A percentile compares a stretch with the other conserved stretches of the same genome.
Evolutionary conservation across 192 early-diverging fungal genomes (phyloP).

Genomic region (Backusella morwellensis): DNA sequence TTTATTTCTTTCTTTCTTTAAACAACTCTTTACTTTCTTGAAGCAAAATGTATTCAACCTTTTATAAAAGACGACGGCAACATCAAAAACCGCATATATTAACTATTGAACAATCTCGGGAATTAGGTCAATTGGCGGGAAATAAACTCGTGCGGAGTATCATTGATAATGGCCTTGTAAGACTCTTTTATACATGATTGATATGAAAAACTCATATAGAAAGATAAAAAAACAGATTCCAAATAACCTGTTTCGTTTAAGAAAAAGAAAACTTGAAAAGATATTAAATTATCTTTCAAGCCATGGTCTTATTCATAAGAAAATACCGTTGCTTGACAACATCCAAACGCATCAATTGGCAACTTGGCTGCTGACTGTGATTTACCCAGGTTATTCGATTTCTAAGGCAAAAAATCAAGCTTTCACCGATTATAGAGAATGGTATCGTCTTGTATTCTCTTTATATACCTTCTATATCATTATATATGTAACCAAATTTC

Average conservation of each 20-base stretch:
- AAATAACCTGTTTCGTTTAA: slow-evolving; percentile 5
- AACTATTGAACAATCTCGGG: slow-evolving; percentile 13
- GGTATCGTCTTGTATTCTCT: not conserved
- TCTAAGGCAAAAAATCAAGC: slow-evolving; percentile 11
- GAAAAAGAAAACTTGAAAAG: slow-evolving; percentile 13
- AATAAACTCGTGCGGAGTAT: slow-evolving; percentile 6
- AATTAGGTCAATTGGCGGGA: slow-evolving; percentile 11
- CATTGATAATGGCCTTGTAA: slow-evolving; percentile 4
- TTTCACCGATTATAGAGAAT: slow-evolving; percentile 5
- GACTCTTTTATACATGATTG: not conserved
- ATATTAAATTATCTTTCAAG: not conserved
- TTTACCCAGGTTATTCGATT: slow-evolving; percentile 7
- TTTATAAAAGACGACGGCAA: slow-evolving; percentile 2
- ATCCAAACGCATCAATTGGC: slow-evolving; percentile 10
- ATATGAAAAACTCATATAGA: not conserved
- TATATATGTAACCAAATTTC: not conserved
- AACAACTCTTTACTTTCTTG: not conserved
- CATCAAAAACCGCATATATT: slow-evolving; percentile 11
- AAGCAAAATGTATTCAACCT: slow-evolving; percentile 9
- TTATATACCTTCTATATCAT: not conserved
- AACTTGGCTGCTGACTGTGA: not conserved
- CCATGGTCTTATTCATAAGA: slow-evolving; percentile 2
- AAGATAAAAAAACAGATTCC: not conserved
- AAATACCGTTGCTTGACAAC: not conserved
- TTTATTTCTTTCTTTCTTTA: not conserved